Evolutionary conservation across 1,284 basidiomycete genomes (phyloP).

Genomic region (Pascua guehoae): DNA sequence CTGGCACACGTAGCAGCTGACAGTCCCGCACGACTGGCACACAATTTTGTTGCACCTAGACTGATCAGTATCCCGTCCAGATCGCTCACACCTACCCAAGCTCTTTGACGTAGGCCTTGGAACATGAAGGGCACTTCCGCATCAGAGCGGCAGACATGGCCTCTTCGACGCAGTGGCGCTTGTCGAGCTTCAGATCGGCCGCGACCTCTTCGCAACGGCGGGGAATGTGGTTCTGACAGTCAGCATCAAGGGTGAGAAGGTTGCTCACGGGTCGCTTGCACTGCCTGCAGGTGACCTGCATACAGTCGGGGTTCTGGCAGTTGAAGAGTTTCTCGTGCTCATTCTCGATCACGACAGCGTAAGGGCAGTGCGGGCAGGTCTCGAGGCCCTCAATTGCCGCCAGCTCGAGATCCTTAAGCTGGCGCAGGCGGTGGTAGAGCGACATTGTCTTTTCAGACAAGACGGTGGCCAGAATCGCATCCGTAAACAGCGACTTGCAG

Average conservation of each 20-base stretch:
- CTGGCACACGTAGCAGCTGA: slow-evolving; percentile 76
- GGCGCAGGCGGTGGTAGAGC: slow-evolving; percentile 68
- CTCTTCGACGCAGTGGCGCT: slow-evolving; percentile 73
- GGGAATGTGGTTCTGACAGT: slow-evolving; percentile 71
- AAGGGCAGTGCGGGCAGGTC: slow-evolving; percentile 83
- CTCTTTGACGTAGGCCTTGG: slow-evolving; percentile 45
- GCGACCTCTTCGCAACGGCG: slow-evolving; percentile 74
- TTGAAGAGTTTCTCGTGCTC: slow-evolving; percentile 70
- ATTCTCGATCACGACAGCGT: slow-evolving; percentile 70
- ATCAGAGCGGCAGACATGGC: slow-evolving; percentile 83
- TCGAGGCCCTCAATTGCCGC: slow-evolving; percentile 63
- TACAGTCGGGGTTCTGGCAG: slow-evolving; percentile 70
- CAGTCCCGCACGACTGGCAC: slow-evolving; percentile 63
- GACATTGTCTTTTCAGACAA: slow-evolving; percentile 57
- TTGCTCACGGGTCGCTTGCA: slow-evolving; percentile 67
- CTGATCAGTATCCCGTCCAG: no score
- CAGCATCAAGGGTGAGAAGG: not conserved
- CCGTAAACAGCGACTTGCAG: slow-evolving; percentile 65
- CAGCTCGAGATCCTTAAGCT: slow-evolving; percentile 69
- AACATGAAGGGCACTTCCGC: slow-evolving; percentile 66
- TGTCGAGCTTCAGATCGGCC: slow-evolving; percentile 66
- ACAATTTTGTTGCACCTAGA: not conserved
- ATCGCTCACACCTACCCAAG: slow-evolving; percentile 57
- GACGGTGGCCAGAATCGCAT: slow-evolving; percentile 61
- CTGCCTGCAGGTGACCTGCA: slow-evolving; percentile 66